phyloP scores from a whole-genome alignment of 345 rosid genomes.

The Brassica incana region DNA sequence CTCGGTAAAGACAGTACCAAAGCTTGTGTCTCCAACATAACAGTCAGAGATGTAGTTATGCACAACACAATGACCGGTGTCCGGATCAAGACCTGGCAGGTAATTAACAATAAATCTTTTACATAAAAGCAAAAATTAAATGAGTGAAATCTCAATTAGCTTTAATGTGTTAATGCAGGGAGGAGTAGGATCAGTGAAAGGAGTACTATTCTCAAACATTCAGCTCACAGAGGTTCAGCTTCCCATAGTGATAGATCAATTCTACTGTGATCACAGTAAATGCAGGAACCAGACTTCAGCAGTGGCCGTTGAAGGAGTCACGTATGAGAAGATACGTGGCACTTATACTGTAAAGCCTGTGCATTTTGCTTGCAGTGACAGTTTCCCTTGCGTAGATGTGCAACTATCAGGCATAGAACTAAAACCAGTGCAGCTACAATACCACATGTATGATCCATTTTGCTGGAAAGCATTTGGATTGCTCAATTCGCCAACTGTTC shows the following conservation, averaged over 20 bases:
- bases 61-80: slow-evolving; percentile 89
- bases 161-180: slow-evolving; percentile 55
- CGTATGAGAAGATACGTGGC: slow-evolving; percentile 72
- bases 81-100: slow-evolving; percentile 99
- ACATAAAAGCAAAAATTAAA: background rate
- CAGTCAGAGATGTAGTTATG: slow-evolving; percentile 72
- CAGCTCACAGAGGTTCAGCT: slow-evolving; percentile 88
- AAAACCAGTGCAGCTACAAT: slow-evolving; percentile 64
- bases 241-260: slow-evolving; percentile 89
- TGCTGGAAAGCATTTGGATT: slow-evolving; percentile 93
- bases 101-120: slow-evolving; percentile 28
- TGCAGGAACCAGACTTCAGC: slow-evolving; percentile 86
- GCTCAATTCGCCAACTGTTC: slow-evolving; percentile 72
- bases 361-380: slow-evolving; percentile 93
- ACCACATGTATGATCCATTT: slow-evolving; percentile 83
- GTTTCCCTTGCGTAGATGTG: slow-evolving; percentile 77
- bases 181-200: slow-evolving; percentile 86
- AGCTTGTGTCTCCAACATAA: slow-evolving; percentile 96
- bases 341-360: slow-evolving; percentile 91
- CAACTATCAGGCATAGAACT: slow-evolving; percentile 67
- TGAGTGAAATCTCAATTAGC: background rate
- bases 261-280: slow-evolving; percentile 72
- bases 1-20: slow-evolving; percentile 77
- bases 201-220: slow-evolving; percentile 85
- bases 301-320: slow-evolving; percentile 83